Base-by-base conservation (phyloP, 257 asterid species). In the Solanum peruvianum region DNA sequence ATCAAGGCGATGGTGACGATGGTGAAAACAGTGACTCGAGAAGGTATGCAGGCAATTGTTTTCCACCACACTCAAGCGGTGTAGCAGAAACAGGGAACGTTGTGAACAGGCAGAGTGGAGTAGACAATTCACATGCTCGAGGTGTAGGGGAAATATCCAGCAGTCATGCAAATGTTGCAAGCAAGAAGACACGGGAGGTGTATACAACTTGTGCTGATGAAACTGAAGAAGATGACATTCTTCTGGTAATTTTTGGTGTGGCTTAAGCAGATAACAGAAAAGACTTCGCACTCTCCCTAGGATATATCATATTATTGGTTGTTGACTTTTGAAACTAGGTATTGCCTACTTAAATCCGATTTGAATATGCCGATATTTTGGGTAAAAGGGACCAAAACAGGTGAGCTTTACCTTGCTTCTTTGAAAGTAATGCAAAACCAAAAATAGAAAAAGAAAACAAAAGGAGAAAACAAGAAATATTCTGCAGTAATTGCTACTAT, bases 151-250 rank as follows among this genome's bases (percentile, higher is more conserved):
- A 86, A 69, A 45, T 66, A 86, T 60, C 94, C 88, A 83, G 86
- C 88, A 89, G 81, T 83, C 89, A 90, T 52, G 87, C 91, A 69
- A 87, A 82, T 62, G 88, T 88, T 18, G 44, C 86, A 88, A 91
- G 85, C 87, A 83, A 89, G 73, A 87, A 89, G 73, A 77, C 75
- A 58, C 89, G 86, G 47, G 92, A 81, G 72, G 82, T 86, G 52
- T 83, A 75, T 44, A 87, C 87, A 72, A 81, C 89, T 78, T 86
- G 72, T 86, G 49, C 88, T 62, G 93, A 77, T 87, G 92, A 52
- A 86, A 84, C 89, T 85, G 96, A 94, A 77, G 98, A 95, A 86
- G 99, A 95, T 88, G 94, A 91, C 89, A 90, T 95, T 86, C 92
- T 95, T 82, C 97, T 95, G 99, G 99, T 96, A 94, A 91, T 85